These are phyloP conservation scores for Exobasidium cylindrosporum DNA, from an alignment of 1,284 basidiomycete genomes.

Conservation along the genomic window DNA sequence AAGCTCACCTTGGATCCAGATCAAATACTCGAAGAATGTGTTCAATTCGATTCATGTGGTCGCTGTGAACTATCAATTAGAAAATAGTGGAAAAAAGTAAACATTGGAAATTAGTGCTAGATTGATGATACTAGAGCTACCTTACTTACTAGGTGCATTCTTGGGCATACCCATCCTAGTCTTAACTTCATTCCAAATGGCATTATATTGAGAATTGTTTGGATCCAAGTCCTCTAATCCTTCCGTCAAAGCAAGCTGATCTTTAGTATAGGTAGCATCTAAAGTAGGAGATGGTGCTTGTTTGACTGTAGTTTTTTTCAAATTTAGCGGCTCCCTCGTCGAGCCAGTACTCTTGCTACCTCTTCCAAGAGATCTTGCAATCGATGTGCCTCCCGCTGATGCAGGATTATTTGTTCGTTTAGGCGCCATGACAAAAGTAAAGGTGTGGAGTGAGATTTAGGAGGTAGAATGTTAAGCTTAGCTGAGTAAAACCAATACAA, in stretches of 20 bases:
- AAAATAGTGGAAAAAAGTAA: slow-evolving; percentile 14
- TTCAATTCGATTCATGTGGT: slow-evolving; percentile 43
- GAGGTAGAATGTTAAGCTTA: not conserved
- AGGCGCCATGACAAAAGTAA: not conserved
- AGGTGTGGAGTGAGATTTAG: not conserved
- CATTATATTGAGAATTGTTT: slow-evolving; percentile 35
- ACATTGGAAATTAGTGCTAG: slow-evolving; percentile 1
- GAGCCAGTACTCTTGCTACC: not conserved
- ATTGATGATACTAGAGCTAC: not conserved
- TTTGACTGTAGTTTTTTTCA: not conserved
- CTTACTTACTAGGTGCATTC: slow-evolving; percentile 27
- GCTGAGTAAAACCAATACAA: not conserved
- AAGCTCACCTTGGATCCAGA: slow-evolving; percentile 39
- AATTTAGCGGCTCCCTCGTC: not conserved
- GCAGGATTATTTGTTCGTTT: not conserved
- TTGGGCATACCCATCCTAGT: slow-evolving; percentile 27
- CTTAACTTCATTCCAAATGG: slow-evolving; percentile 29
- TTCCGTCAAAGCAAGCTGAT: slow-evolving; percentile 17
- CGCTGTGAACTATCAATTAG: slow-evolving; percentile 32
- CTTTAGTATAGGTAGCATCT: not conserved
- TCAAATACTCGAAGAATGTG: slow-evolving; percentile 52
- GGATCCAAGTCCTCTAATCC: slow-evolving; percentile 28
- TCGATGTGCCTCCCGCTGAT: slow-evolving; percentile 1
- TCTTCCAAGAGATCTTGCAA: not conserved
- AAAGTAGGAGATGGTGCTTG: not conserved